Evolutionary conservation across 1,139 yeast species (phyloP).

Genomic region (Blastobotrys malaysiensis): DNA sequence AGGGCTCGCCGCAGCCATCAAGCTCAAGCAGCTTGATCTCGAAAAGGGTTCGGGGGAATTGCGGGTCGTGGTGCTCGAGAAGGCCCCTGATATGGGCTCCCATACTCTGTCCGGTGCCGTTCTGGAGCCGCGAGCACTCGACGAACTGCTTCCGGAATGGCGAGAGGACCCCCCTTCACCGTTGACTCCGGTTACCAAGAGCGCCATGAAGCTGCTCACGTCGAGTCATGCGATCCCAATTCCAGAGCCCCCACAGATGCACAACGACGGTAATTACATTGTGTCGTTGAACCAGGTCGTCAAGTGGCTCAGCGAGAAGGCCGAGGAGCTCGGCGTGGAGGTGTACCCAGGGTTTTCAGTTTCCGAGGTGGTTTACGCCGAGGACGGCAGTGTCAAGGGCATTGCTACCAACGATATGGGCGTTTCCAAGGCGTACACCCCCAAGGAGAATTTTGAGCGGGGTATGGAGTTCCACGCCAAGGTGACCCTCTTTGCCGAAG

Average conservation of each 20-base stretch:
- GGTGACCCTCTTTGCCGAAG: constrained; percentile 86
- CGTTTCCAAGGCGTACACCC: constrained; percentile 62
- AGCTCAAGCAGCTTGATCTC: constrained; percentile 74
- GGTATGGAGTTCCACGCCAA: constrained; percentile 97
- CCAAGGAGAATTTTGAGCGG: constrained; percentile 77
- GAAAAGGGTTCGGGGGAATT: constrained; percentile 62
- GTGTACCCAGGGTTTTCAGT: constrained; percentile 89
- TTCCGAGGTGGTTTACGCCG: constrained; percentile 67
- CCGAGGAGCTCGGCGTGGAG: constrained; percentile 92
- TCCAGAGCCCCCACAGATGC: constrained; percentile 93
- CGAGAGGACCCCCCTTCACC: constrained; percentile 60
- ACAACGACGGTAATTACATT: constrained; percentile 75
- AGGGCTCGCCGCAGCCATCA: constrained; percentile 90
- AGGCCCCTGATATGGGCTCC: constrained; percentile 83
- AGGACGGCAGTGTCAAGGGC: constrained; percentile 60
- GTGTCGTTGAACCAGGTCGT: constrained; percentile 80
- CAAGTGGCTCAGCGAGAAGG: constrained; percentile 76
- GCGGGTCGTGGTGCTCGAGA: constrained; percentile 83
- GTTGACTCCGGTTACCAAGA: constrained; percentile 66
- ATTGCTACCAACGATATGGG: constrained; percentile 96
- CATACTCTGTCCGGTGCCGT: constrained; percentile 95
- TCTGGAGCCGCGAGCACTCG: constrained; percentile 78
- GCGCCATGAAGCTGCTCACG: constrained; percentile 67
- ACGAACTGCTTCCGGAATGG: constrained; percentile 75
- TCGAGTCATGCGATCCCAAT: constrained; percentile 54